Evolutionary conservation across 306 rosid species (phyloP).

Genomic region (Cucurbita maxima): DNA sequence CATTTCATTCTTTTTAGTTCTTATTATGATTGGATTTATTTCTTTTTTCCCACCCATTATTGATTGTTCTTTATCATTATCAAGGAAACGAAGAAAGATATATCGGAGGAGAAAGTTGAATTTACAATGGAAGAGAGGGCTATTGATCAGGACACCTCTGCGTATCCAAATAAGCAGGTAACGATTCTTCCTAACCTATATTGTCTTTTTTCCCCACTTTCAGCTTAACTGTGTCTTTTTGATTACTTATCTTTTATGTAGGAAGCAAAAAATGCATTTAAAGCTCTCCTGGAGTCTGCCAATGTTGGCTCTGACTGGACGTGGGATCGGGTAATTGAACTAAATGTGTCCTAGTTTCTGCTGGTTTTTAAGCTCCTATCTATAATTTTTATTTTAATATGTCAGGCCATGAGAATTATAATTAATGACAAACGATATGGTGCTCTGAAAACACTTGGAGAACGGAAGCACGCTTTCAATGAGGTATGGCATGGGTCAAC

Average conservation of each 20-base stretch:
- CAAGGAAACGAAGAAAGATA: constrained; percentile 44
- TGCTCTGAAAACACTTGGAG: constrained; percentile 79
- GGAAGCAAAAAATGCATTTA: constrained; percentile 90
- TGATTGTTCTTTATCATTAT: constrained; percentile 5
- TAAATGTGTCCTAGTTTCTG: neutral
- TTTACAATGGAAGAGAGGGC: constrained; percentile 47
- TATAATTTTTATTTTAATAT: constrained; percentile 13
- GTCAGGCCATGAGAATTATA: constrained; percentile 78
- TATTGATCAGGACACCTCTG: constrained; percentile 51
- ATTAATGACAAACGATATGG: constrained; percentile 87
- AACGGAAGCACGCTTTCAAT: constrained; percentile 83
- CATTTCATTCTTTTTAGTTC: neutral
- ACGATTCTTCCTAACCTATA: constrained; percentile 3
- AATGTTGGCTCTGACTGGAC: constrained; percentile 91
- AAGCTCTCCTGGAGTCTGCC: constrained; percentile 66
- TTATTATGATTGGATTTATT: constrained; percentile 7
- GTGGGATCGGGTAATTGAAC: constrained; percentile 83
- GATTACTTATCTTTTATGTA: constrained; percentile 13
- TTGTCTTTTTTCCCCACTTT: neutral
- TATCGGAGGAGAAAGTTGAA: constrained; percentile 27
- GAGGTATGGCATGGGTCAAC: constrained; percentile 37
- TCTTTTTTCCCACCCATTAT: constrained; percentile 11
- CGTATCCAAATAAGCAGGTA: constrained; percentile 66
- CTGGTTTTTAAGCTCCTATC: neutral
- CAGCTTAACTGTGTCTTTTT: neutral